These are phyloP conservation scores for Zizania latifolia DNA, from an alignment of 176 grass and related monocot genomes.

Conservation along the genomic window DNA sequence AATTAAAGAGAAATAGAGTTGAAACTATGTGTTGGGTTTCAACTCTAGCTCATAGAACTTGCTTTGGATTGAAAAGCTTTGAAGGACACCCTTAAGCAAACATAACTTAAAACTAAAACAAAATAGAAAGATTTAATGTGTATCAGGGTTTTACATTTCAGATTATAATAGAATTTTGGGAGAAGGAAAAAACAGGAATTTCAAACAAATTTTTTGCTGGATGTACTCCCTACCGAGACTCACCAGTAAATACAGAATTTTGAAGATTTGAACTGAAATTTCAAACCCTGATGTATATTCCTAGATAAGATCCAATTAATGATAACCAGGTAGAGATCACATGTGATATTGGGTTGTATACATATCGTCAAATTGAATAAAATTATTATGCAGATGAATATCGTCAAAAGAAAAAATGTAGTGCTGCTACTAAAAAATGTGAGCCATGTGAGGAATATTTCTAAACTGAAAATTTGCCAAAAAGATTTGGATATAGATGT, in stretches of 20 bases:
- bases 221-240: too few relatives aligned
- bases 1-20: not conserved
- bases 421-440: not conserved
- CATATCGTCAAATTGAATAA: not conserved
- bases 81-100: not conserved
- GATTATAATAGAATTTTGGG: too few relatives aligned
- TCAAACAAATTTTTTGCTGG: too few relatives aligned
- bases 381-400: not conserved
- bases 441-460: not conserved
- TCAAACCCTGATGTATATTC: not conserved
- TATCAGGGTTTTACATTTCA: too few relatives aligned
- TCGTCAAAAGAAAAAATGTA: not conserved
- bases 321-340: not conserved
- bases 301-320: not conserved
- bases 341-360: slow-evolving; percentile 22
- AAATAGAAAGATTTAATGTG: too few relatives aligned
- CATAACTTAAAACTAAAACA: too few relatives aligned
- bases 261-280: too few relatives aligned
- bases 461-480: not conserved
- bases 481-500: not conserved
- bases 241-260: too few relatives aligned
- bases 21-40: too few relatives aligned
- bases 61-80: too few relatives aligned
- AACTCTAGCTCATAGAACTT: too few relatives aligned
- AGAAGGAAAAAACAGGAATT: too few relatives aligned